Evolutionary conservation across 139 green algal genomes (phyloP).

Genomic region (Coelastrella sp.): DNA sequence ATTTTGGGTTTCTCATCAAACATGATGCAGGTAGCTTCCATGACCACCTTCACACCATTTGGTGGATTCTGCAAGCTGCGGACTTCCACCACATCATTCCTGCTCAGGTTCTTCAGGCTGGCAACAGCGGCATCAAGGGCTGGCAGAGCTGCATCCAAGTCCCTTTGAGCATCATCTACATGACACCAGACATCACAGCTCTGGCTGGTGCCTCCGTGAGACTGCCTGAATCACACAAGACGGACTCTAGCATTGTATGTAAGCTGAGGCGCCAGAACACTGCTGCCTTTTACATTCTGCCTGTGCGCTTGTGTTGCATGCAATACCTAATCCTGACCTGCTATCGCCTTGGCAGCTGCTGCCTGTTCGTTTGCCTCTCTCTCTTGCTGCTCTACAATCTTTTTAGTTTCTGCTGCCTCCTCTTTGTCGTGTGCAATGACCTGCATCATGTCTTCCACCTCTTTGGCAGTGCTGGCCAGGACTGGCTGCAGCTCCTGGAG

Average conservation of each 20-base stretch:
- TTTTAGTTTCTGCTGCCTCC: conserved; percentile 64
- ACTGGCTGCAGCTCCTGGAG: conserved; percentile 84
- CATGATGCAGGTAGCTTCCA: conserved; percentile 84
- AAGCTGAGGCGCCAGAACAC: too few species aligned
- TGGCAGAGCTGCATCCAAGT: conserved; percentile 79
- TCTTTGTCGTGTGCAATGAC: conserved; percentile 82
- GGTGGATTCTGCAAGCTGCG: conserved; percentile 84
- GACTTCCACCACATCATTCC: conserved; percentile 87
- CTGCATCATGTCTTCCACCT: conserved; percentile 74
- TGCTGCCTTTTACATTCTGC: too few species aligned
- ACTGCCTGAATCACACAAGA: too few species aligned
- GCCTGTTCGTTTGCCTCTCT: conserved; percentile 73
- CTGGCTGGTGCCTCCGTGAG: conserved; percentile 71
- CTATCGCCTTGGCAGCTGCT: conserved; percentile 76
- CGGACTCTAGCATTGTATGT: too few species aligned
- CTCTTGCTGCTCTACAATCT: conserved; percentile 75
- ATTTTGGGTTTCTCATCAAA: conserved; percentile 88
- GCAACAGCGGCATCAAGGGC: conserved; percentile 87
- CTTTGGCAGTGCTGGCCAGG: conserved; percentile 72
- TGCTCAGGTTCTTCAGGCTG: conserved; percentile 79
- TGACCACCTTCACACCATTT: conserved; percentile 83
- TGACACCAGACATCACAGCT: conserved; percentile 57
- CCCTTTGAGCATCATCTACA: conserved; percentile 76
- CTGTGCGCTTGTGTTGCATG: conserved; percentile 39
- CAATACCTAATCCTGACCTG: conserved; percentile 33